Base-by-base conservation (phyloP, 768 basidiomycete genomes). In the Pleurotus tuber-regium region DNA sequence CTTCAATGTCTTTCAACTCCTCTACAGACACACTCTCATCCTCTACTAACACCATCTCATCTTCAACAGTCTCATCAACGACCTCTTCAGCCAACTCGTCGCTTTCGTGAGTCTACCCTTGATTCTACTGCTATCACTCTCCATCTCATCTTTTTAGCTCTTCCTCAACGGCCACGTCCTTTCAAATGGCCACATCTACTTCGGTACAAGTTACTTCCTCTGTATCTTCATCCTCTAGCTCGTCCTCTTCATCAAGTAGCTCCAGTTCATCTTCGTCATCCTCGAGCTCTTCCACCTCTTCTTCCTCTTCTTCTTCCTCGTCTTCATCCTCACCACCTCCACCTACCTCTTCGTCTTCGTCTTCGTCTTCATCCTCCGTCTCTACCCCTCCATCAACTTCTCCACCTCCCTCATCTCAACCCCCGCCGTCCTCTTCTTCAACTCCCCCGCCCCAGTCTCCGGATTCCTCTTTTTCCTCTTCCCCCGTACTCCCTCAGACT, bases 91-190 rank as follows among this genome's bases (percentile, higher is more conserved):
- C n/a, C n/a, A n/a, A n/a, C n/a, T n/a, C n/a, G n/a, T n/a, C n/a
- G n/a, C n/a, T n/a, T n/a, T n/a, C n/a, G n/a, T n/a, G n/a, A n/a
- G n/a, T n/a, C n/a, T n/a, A n/a, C n/a, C n/a, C n/a, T n/a, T n/a
- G n/a, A n/a, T n/a, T n/a, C n/a, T n/a, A n/a, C n/a, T n/a, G n/a
- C n/a, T n/a, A n/a, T n/a, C n/a, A n/a, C n/a, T n/a, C n/a, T n/a
- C n/a, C n/a, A n/a, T n/a, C n/a, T n/a, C 80, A 11, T 80, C 73
- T 16, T 75, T 73, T 54, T 74, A 73, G 35, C 82, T 78, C 77
- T 54, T 71, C 69, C 25, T 74, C 68, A 0, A 51, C 72, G 26
- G 43, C 56, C 25, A 44, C 49, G 24, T 18, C 28, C 21, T 44
- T 43, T 51, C 55, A 50, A 35, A 54, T 31, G 28, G 50, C 24